phyloP scores from a whole-genome alignment of 2,329 filamentous ascomycete species.

The Chrysosphaeria jannelii region DNA sequence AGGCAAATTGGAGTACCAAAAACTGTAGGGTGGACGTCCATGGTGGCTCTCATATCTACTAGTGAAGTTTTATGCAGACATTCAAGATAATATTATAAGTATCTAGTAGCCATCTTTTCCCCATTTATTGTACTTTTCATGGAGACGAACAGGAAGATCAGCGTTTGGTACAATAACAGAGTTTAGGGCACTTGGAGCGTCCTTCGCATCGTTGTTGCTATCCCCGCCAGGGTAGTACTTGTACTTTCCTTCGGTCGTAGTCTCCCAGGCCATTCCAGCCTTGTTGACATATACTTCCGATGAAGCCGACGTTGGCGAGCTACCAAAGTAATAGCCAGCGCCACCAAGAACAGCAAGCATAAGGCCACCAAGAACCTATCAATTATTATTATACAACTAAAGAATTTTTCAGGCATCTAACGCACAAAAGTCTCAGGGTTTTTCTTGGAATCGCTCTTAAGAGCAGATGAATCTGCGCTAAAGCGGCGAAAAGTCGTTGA shows the following conservation, averaged over 20 bases:
- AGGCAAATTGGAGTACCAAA: slow-evolving; percentile 93
- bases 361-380: slow-evolving; percentile 72
- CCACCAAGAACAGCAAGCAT: slow-evolving; percentile 72
- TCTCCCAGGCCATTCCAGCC: slow-evolving; percentile 78
- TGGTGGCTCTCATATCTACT: too few species aligned
- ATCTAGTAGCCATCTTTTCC: slow-evolving; percentile 83
- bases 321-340: slow-evolving; percentile 70
- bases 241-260: slow-evolving; percentile 33
- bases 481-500: slow-evolving; percentile 13
- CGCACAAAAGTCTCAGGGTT: slow-evolving; percentile 17
- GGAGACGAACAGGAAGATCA: slow-evolving; percentile 68
- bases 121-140: slow-evolving; percentile 99
- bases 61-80: too few species aligned
- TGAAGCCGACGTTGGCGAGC: slow-evolving; percentile 56
- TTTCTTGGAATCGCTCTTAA: slow-evolving; percentile 27
- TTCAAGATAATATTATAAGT: too few species aligned
- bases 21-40: slow-evolving; percentile 29
- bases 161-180: slow-evolving; percentile 83
- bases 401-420: too few species aligned
- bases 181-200: slow-evolving; percentile 87
- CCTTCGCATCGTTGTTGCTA: slow-evolving; percentile 39
- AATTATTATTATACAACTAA: too few species aligned
- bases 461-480: slow-evolving; percentile 12
- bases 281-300: slow-evolving; percentile 51
- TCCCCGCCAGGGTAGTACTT: slow-evolving; percentile 71